Evolutionary conservation across 495 filamentous ascomycete species (phyloP), one percentile per base, ranked within the genome.

Genomic region (Pseudomonodictys pantanalensis): DNA sequence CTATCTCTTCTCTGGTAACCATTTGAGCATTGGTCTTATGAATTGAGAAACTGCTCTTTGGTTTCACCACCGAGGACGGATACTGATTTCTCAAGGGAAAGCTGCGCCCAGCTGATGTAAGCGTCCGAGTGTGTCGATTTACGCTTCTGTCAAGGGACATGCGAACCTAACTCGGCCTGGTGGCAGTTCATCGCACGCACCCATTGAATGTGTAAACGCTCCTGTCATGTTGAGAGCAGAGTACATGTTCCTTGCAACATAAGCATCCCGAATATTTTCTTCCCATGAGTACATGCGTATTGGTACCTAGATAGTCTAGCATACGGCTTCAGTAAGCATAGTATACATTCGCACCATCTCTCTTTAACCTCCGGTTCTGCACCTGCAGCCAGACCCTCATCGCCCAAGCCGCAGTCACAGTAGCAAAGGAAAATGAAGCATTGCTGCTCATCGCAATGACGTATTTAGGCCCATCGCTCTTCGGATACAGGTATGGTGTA

Each of bases 401-500:
- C 1, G 68, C 45, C 56, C 81, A 72, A 0, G 80, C 79, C 11
- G 75, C 56, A 0, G 76, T 54, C 10, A 60, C 58, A 12, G 68
- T 69, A n/a, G 65, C 61, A n/a, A 73, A 28, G 42, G 76, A 78
- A 38, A 81, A 76, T 2, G 69, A 79, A 0, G 81, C 73, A 30
- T 75, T 80, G n/a, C 75, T 67, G 47, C 58, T 75, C 71, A 73
- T 80, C 12, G 73, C 75, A 17, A 69, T 75, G 7, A 64, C 61
- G 51, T 76, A 84, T 22, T 77, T 72, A 8, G 82, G 81, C 22
- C 69, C 79, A 4, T 77, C 72, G 25, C 67, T 73, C 9, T 75
- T 64, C 3, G 80, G 81, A 44, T 77, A 85, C 64, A 85, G 74
- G 68, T 83, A 84, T 35, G 58, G 28, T 1, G 51, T 68, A 50